Evolutionary conservation across 768 basidiomycete species (phyloP), one percentile per base, ranked within the genome.

Genomic region (Mycena polygramma): DNA sequence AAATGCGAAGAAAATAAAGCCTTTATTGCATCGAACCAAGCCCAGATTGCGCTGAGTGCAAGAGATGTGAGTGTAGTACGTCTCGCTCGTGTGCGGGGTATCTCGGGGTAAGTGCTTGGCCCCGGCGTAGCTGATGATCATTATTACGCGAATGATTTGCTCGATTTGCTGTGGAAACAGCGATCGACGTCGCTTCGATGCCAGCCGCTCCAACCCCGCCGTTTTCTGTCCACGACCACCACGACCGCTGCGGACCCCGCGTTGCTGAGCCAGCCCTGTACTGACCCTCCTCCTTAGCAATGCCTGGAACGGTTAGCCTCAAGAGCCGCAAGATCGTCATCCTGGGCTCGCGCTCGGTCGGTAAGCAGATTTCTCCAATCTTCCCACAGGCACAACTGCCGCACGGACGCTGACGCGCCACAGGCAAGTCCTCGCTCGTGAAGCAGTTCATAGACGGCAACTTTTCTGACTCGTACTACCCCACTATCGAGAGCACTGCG

Each of bases 391-490:
- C 41, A 11, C 15, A 15, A 10, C 11, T 41, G 41, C 15, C 41
- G 11, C 41, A 30, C 30, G 30, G 30, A 30, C 41, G 19, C 35
- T 55, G 20, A 55, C 20, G n/a, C 37, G 7, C 46, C 68, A 66
- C 82, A 98, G 97, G 97, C 73, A 98, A 98, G 85, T 95, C 95
- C 30, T 98, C 97, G 61, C 88, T 98, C 70, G 89, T 96, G 69
- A 88, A 96, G 76, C 94, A 97, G 81, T 98, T 95, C 83, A 92
- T 96, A 82, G 94, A 98, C 83, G 92, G 93, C 75, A 90, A 93
- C 76, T 99, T 98, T 77, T 88, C 92, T 79, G 96, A 97, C 69
- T 87, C 92, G 10, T 98, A 98, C 85, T 96, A 95, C 83, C 97
- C 97, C 45, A 98, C 97, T 57, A 98, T 98, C 78, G 97, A 98